phyloP scores from a whole-genome alignment of 2,329 filamentous ascomycete species.

The Cytospora piceae region DNA sequence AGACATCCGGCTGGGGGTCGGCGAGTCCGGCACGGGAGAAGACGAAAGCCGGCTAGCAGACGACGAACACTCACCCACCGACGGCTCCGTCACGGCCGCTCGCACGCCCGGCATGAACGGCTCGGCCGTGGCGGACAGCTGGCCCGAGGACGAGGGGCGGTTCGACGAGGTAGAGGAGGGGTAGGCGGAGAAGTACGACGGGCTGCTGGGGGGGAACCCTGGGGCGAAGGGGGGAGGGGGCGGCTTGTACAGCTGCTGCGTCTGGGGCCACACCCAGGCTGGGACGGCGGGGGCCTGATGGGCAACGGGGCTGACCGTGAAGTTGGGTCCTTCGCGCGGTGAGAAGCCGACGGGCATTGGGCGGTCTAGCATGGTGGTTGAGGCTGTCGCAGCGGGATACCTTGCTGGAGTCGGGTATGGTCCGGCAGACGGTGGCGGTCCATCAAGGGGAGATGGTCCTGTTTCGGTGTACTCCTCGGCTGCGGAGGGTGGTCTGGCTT shows the following conservation, averaged over 20 bases:
- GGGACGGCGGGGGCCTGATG: neutral
- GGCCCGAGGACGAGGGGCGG: constrained; percentile 5
- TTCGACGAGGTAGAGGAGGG: neutral
- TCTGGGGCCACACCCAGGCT: neutral
- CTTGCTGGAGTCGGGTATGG: neutral
- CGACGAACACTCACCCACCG: neutral
- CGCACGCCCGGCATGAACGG: constrained; percentile 15
- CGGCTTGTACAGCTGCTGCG: neutral
- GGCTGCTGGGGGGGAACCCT: neutral
- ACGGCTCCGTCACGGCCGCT: constrained; percentile 12
- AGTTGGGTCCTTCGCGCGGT: neutral
- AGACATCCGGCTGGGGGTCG: neutral
- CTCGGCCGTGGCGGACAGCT: constrained; percentile 7
- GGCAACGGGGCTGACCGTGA: neutral
- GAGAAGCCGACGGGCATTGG: neutral
- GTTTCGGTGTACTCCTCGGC: neutral
- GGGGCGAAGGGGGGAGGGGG: neutral
- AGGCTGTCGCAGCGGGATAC: neutral
- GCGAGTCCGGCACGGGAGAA: constrained; percentile 2
- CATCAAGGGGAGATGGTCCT: neutral
- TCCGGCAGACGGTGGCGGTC: neutral
- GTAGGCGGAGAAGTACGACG: neutral
- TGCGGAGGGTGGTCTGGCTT: constrained; percentile 6
- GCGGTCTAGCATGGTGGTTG: neutral
- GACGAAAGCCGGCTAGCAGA: neutral